Percentiles rank a stretch among this genome's conserved stretches.
Evolutionary conservation across 495 filamentous ascomycete species (phyloP).

Genomic region (Talaromyces ruber): DNA sequence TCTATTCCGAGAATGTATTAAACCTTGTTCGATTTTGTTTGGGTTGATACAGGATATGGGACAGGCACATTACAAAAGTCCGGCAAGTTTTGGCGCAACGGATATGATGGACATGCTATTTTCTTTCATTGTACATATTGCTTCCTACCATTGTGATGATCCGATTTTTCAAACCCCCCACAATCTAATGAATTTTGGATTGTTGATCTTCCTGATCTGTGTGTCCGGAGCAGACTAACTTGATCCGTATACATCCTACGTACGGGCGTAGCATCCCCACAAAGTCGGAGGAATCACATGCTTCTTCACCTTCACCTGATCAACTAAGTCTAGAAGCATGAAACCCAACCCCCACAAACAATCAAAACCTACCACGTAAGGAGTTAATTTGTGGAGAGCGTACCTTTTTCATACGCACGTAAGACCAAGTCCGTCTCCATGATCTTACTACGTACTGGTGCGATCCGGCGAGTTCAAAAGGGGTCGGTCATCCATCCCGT

Average conservation of each 20-base stretch:
- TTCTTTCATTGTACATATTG: background rate
- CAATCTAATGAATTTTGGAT: background rate
- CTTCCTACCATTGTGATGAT: background rate
- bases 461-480: no score
- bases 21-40: background rate
- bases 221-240: background rate
- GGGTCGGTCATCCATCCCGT: background rate
- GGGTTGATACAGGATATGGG: background rate
- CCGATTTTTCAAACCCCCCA: background rate
- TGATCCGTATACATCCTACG: background rate
- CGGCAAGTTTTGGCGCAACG: background rate
- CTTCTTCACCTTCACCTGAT: background rate
- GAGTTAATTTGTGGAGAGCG: background rate
- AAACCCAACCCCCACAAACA: background rate
- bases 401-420: background rate
- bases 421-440: background rate
- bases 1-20: slow-evolving; percentile 1
- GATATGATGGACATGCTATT: background rate
- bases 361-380: background rate
- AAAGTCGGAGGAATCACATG: background rate
- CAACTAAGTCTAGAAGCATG: background rate
- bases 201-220: background rate
- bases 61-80: slow-evolving; percentile 1
- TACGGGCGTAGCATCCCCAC: background rate
- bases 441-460: background rate